phyloP scores from a whole-genome alignment of 2,329 filamentous ascomycete genomes.

The Rutstroemia sp. region DNA sequence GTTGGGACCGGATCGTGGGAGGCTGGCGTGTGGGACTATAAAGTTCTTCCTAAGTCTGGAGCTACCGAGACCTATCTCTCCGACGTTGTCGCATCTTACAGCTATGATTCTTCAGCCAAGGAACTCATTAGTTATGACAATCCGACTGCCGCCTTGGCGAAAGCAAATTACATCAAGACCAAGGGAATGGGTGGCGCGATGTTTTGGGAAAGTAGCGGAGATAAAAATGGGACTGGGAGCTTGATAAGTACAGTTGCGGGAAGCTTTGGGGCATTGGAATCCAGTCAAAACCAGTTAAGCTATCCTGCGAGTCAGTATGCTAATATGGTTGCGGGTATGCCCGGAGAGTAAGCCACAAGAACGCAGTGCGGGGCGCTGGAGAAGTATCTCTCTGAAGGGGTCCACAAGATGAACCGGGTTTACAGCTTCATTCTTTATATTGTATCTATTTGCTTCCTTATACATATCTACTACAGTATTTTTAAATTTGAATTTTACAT shows the following conservation, averaged over 20 bases:
- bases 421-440: no score
- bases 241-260: constrained; percentile 46
- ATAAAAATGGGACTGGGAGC: constrained; percentile 51
- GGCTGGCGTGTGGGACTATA: constrained; percentile 73
- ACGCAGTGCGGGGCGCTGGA: no score
- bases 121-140: constrained; percentile 70
- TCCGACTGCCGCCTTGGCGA: constrained; percentile 49
- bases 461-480: no score
- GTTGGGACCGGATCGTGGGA: constrained; percentile 66
- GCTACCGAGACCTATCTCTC: constrained; percentile 51
- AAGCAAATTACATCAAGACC: constrained; percentile 57
- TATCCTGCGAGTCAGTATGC: constrained; percentile 49
- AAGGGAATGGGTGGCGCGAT: constrained; percentile 65
- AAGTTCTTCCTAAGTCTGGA: constrained; percentile 58
- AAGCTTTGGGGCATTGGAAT: constrained; percentile 37
- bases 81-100: constrained; percentile 57
- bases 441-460: no score
- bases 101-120: constrained; percentile 52
- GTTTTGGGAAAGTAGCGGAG: constrained; percentile 78
- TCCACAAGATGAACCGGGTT: no score
- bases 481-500: no score
- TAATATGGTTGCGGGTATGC: constrained; percentile 40
- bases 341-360: background rate
- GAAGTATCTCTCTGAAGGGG: no score
- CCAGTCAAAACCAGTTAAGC: constrained; percentile 40